Percentiles rank a stretch among this genome's conserved stretches.
Conservation (phyloP, 805 yeast species). For the Candida sphagnicola region DNA sequence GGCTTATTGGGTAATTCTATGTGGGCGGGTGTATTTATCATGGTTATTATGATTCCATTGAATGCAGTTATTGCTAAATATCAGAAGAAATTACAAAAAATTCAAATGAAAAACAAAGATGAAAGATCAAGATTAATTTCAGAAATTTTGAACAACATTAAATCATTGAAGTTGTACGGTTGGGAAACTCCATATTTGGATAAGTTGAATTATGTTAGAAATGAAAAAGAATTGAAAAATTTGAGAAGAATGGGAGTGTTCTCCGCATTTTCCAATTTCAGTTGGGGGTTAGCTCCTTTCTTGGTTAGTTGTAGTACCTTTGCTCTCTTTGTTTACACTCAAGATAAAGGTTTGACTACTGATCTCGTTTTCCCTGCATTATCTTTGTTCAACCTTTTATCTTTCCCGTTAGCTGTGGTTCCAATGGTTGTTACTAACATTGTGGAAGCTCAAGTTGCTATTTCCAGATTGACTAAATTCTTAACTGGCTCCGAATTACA, state of each 20-base stretch:
- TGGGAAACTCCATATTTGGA: conserved; percentile 89
- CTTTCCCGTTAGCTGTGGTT: conserved; percentile 88
- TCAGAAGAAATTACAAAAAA: conserved; percentile 71
- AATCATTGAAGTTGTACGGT: conserved; percentile 87
- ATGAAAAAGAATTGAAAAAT: conserved; percentile 77
- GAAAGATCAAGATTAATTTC: conserved; percentile 85
- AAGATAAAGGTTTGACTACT: conserved; percentile 65
- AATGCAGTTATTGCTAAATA: conserved; percentile 65
- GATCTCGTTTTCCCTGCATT: conserved; percentile 92
- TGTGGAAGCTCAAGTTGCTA: conserved; percentile 86
- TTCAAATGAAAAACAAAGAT: conserved; percentile 88
- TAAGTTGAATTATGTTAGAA: conserved; percentile 76
- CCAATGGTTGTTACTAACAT: conserved; percentile 86
- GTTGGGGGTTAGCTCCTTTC: conserved; percentile 85
- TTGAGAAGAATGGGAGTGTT: conserved; percentile 70
- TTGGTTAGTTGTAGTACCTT: conserved; percentile 88
- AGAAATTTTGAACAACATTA: conserved; percentile 87
- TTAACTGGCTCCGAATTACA: conserved; percentile 78
- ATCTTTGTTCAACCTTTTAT: conserved; percentile 78
- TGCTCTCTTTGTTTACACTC: conserved; percentile 65
- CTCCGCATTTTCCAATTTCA: conserved; percentile 66
- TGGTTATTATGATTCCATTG: conserved; percentile 74
- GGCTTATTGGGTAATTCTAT: conserved; percentile 78
- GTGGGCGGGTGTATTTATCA: conserved; percentile 91
- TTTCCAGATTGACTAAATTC: conserved; percentile 69